Base-by-base conservation (phyloP, 192 early-diverging fungal genomes). In the Linnemannia schmuckeri region DNA sequence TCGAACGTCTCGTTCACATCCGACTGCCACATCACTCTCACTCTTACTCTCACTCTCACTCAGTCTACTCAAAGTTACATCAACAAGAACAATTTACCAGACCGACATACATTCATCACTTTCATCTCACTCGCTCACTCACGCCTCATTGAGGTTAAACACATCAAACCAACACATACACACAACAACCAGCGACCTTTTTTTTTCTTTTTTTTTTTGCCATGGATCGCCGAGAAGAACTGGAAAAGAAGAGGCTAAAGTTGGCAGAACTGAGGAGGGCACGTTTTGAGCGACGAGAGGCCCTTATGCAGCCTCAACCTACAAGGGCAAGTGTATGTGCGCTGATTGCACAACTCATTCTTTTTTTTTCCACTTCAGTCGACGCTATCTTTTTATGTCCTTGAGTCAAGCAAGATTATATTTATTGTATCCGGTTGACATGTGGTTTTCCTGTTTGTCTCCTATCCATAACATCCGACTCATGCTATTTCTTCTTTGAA, bases 241-340 rank as follows among this genome's bases (percentile, higher is more conserved):
- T 99, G 55, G 97, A 97, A 86, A 95, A 94, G 88, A 99, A 99
- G 90, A 91, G 95, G 70, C 94, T 93, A 75, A 98, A 97, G 93
- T 91, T 99, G 52, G 97, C 96, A 4, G 96, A 98, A 81, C 93
- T 99, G 73, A 91, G 96, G 74, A 91, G 94, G 27, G 93, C 93
- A 61, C 91, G 97, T 78, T 96, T 96, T 81, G 96, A 97, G 78
- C 93, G 98, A 27, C 92, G 83, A 79, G 74, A 76, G 61, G 88
- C 89, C 37, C 76, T 95, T 70, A 40, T 54, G 35, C 81, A 37
- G 4, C 79, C 72, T 70, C 82, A 71, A 40, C 57, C 78, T 68
- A 72, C 54, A 72, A 15, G 78, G 69, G 81, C 17, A 42, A 72
- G 42, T 66, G 46, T 57, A 81, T 80, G 46, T 30, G n/a, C 80